Base-by-base conservation (phyloP, 164 flowering plant genomes). In the Berberis vulgaris region DNA sequence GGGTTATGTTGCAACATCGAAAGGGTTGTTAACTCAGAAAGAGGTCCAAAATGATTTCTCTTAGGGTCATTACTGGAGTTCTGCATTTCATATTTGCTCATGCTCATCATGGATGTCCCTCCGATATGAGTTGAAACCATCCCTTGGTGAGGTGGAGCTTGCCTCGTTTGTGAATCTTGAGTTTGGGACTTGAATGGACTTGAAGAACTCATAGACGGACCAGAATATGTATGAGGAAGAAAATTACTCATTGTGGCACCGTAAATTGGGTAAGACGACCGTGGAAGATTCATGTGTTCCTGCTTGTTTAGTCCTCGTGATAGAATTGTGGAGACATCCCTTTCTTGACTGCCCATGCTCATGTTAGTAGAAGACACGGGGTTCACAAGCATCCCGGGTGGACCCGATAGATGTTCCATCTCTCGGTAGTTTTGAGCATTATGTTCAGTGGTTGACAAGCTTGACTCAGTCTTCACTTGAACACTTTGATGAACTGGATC, bases 111-210 rank as follows among this genome's bases (percentile, higher is more conserved):
- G 68, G 74, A 46, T 65, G 81, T 54, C 3, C 80, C 80, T 63
- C 77, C 86, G 9, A 69, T 11, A 62, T 81, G 87, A 71, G 77
- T 60, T 57, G 80, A 67, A 69, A 66, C 72, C 67, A 77, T 60
- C 49, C 64, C 79, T 57, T 81, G 96, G 60, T 81, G 79, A 69
- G 70, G 77, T 46, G 87, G 61, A 58, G 71, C 72, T 70, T 78
- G 90, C 70, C 91, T 81, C 66, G 80, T 63, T 64, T 82, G 89
- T 55, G 82, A 65, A 73, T 86, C 91, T 72, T 82, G 88, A 67
- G 78, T 59, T 57, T 79, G 87, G 9, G 84, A 70, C 70, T 76
- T 87, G 43, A 77, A 56, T 67, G 90, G 64, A 61, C 79, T 56
- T 56, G 81, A 12, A 2, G 58, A 47, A 49, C 60, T 63, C 59